Evolutionary conservation across 1,284 basidiomycete species (phyloP).

Genomic region (Stereum hirsutum): DNA sequence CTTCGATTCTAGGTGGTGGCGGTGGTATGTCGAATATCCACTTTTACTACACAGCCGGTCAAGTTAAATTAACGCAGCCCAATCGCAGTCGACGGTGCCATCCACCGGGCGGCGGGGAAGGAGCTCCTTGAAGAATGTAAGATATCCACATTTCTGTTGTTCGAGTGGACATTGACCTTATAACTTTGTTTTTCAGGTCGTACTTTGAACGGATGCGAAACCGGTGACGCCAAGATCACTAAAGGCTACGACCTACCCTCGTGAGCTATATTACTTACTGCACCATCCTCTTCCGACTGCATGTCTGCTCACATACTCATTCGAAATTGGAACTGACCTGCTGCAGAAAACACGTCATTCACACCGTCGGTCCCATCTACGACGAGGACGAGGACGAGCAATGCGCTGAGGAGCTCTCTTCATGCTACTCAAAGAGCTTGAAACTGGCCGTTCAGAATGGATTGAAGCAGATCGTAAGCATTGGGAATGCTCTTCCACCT

Average conservation of each 20-base stretch:
- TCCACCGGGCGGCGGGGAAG: constrained; percentile 79
- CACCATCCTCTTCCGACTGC: not conserved
- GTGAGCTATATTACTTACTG: constrained; percentile 26
- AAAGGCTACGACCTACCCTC: constrained; percentile 62
- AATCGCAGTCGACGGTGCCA: constrained; percentile 70
- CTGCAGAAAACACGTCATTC: constrained; percentile 75
- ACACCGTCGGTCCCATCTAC: constrained; percentile 88
- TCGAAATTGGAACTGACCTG: too few relatives aligned
- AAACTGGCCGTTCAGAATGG: constrained; percentile 51
- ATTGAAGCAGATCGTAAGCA: constrained; percentile 56
- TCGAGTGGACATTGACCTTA: not conserved
- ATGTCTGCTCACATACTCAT: constrained; percentile 8
- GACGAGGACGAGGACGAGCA: constrained; percentile 27
- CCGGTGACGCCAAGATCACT: constrained; percentile 83
- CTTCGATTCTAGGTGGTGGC: constrained; percentile 43
- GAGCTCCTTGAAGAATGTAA: constrained; percentile 68
- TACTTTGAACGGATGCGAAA: constrained; percentile 66
- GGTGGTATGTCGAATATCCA: constrained; percentile 38
- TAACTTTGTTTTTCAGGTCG: constrained; percentile 32
- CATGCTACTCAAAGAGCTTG: constrained; percentile 68
- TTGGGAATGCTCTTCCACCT: constrained; percentile 4
- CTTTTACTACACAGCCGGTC: not conserved
- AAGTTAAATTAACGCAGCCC: not conserved
- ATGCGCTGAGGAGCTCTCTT: constrained; percentile 49
- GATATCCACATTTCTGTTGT: constrained; percentile 12